Conservation (phyloP, 1,284 basidiomycete species). For the Lentinus polychrous region DNA sequence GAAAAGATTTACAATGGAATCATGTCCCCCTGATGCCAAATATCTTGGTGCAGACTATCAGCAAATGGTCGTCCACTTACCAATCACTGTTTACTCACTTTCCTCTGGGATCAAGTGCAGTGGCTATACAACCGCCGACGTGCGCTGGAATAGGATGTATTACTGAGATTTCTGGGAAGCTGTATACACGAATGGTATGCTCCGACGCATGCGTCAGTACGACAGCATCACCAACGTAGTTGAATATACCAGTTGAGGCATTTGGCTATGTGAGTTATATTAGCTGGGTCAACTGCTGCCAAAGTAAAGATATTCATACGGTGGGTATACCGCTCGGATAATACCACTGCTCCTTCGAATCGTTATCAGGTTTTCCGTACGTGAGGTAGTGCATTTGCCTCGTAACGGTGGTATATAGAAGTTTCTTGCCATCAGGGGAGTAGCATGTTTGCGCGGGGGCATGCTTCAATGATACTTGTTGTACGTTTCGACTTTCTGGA, state of each 20-base stretch:
- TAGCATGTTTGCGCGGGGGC: conserved; percentile 60
- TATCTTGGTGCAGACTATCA: conserved; percentile 38
- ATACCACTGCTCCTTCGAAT: conserved; percentile 54
- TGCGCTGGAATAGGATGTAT: conserved; percentile 61
- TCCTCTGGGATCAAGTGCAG: conserved; percentile 71
- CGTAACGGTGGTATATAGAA: conserved; percentile 55
- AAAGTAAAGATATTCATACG: conserved; percentile 19
- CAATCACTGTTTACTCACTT: conserved; percentile 29
- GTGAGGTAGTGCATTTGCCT: conserved; percentile 55
- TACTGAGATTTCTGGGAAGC: conserved; percentile 53
- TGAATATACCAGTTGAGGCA: conserved; percentile 65
- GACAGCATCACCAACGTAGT: conserved; percentile 62
- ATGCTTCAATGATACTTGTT: conserved; percentile 48
- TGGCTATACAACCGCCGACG: conserved; percentile 66
- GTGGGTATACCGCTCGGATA: conserved; percentile 40
- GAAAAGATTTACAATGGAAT: conserved; percentile 76
- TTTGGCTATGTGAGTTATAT: too few relatives aligned
- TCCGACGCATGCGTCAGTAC: conserved; percentile 56
- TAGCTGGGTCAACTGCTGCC: too few relatives aligned
- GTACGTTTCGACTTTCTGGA: conserved; percentile 60
- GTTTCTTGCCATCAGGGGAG: conserved; percentile 58
- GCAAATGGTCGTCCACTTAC: not conserved
- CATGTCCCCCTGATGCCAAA: conserved; percentile 68
- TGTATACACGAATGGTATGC: conserved; percentile 55
- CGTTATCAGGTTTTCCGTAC: conserved; percentile 44